Evolutionary conservation across 2,329 filamentous ascomycete species (phyloP).

Genomic region (Amauroascus niger): DNA sequence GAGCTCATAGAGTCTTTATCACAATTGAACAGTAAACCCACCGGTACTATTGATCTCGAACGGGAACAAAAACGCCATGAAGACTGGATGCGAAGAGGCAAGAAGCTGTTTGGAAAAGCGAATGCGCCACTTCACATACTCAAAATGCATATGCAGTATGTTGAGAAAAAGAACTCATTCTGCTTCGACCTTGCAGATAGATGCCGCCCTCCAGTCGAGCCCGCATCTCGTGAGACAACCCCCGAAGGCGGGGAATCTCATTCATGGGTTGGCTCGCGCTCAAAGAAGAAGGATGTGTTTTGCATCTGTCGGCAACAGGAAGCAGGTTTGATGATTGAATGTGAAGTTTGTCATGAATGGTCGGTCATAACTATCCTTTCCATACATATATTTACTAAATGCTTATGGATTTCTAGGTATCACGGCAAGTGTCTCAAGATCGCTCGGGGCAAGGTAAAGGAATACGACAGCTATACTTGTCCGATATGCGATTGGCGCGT

Average conservation of each 20-base stretch:
- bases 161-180: conserved; percentile 75
- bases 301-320: conserved; percentile 91
- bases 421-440: conserved; percentile 98
- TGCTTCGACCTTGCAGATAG: conserved; percentile 90
- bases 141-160: conserved; percentile 87
- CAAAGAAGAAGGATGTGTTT: conserved; percentile 66
- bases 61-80: conserved; percentile 91
- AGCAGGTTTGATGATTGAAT: conserved; percentile 99
- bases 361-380: conserved; percentile 39
- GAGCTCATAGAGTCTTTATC: conserved; percentile 80
- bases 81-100: conserved; percentile 98
- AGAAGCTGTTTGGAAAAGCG: conserved; percentile 95
- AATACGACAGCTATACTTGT: conserved; percentile 96
- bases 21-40: conserved; percentile 84
- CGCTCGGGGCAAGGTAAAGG: conserved; percentile 92
- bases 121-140: conserved; percentile 95
- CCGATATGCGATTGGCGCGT: conserved; percentile 96
- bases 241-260: conserved; percentile 47
- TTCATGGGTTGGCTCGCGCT: conserved; percentile 43
- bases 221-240: conserved; percentile 71
- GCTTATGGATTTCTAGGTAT: conserved; percentile 54
- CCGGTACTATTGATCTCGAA: conserved; percentile 83
- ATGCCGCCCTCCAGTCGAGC: conserved; percentile 81
- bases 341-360: conserved; percentile 97
- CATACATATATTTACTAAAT: neutral